These are phyloP conservation scores for Podospora pseudopauciseta DNA, from an alignment of 495 filamentous ascomycete species.

Conservation along the genomic window DNA sequence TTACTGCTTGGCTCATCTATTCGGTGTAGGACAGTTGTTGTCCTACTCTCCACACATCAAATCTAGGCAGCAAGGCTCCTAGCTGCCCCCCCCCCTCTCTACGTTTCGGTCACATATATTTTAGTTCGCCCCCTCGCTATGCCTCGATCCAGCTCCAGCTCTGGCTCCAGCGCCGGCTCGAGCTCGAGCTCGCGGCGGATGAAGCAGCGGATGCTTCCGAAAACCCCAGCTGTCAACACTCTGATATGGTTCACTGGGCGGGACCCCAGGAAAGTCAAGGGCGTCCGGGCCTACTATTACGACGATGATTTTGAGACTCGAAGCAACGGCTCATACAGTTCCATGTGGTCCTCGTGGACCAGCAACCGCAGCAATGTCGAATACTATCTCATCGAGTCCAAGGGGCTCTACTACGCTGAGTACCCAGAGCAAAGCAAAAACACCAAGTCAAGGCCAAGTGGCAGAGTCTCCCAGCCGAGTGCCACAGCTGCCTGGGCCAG, in stretches of 20 bases:
- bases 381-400: constrained; percentile 17
- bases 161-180: constrained; percentile 10
- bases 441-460: not conserved
- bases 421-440: constrained; percentile 6
- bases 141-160: constrained; percentile 14
- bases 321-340: constrained; percentile 22
- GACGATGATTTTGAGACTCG: constrained; percentile 21
- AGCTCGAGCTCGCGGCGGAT: constrained; percentile 15
- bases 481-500: constrained; percentile 4
- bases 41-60: not conserved
- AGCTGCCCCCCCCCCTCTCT: not conserved
- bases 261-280: constrained; percentile 26
- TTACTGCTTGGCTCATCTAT: constrained; percentile 6
- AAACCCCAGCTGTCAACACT: constrained; percentile 23
- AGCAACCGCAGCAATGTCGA: constrained; percentile 18
- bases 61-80: constrained; percentile 8
- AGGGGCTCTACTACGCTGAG: constrained; percentile 14
- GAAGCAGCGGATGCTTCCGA: constrained; percentile 18
- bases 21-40: constrained; percentile 6
- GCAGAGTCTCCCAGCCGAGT: constrained; percentile 2
- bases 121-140: constrained; percentile 8
- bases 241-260: constrained; percentile 28
- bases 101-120: not conserved
- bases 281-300: constrained; percentile 25
- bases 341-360: constrained; percentile 17